A percentile compares a stretch with the other conserved stretches of the same genome.
Evolutionary conservation across 345 rosid species (phyloP).

Genomic region (Camelina hispida): DNA sequence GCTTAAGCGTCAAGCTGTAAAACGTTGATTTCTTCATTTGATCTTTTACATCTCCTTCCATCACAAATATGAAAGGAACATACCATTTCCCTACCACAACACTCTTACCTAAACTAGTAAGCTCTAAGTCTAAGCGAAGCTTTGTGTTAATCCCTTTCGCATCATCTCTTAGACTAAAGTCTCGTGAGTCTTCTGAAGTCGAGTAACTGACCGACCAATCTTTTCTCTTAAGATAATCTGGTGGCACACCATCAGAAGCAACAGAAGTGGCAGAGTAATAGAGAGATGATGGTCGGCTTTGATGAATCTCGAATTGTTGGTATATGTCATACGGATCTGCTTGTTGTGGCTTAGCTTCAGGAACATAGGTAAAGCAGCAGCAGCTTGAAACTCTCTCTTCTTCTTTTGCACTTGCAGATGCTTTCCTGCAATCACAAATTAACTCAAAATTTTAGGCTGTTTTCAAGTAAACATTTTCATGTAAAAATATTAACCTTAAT

Average conservation of each 20-base stretch:
- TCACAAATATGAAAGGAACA: conserved; percentile 65
- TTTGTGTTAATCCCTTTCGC: conserved; percentile 55
- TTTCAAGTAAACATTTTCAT: background rate
- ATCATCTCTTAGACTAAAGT: conserved; percentile 48
- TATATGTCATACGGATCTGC: conserved; percentile 42
- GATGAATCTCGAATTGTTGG: conserved; percentile 47
- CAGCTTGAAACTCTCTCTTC: conserved; percentile 44
- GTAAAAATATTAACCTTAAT: background rate
- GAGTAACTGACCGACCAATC: conserved; percentile 46
- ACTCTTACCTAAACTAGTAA: background rate
- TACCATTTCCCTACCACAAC: conserved; percentile 64
- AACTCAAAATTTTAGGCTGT: background rate
- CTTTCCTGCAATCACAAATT: conserved; percentile 44
- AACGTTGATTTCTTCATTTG: conserved; percentile 51
- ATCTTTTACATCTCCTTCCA: conserved; percentile 46
- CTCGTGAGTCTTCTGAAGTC: conserved; percentile 30
- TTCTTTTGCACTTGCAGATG: conserved; percentile 40
- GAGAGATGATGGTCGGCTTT: background rate
- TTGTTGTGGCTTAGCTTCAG: conserved; percentile 44
- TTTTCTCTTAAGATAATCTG: conserved; percentile 44
- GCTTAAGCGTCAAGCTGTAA: conserved; percentile 61
- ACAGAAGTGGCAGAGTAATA: conserved; percentile 50
- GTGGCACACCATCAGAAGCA: conserved; percentile 54
- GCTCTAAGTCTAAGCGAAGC: conserved; percentile 38
- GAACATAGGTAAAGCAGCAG: conserved; percentile 36